phyloP scores from a whole-genome alignment of 345 rosid genomes.

The Pseudoturritis turrita region DNA sequence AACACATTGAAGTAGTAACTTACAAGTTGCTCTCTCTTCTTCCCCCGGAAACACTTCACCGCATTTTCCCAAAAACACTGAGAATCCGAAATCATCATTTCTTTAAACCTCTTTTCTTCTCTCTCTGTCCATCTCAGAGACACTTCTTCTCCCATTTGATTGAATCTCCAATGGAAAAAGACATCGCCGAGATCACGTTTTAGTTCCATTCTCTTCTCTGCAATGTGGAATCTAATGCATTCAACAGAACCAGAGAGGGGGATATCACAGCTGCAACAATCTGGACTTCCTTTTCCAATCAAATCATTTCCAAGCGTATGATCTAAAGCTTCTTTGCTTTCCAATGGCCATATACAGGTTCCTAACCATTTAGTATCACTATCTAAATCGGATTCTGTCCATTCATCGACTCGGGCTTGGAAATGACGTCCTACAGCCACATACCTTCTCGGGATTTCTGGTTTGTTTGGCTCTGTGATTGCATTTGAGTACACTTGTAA shows the following conservation, averaged over 20 bases:
- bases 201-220: constrained; percentile 58
- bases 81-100: constrained; percentile 32
- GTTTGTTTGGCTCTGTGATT: background rate
- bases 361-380: constrained; percentile 76
- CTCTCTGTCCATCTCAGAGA: constrained; percentile 50
- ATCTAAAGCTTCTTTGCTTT: background rate
- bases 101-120: constrained; percentile 52
- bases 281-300: constrained; percentile 57
- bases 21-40: constrained; percentile 51
- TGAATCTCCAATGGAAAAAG: constrained; percentile 59
- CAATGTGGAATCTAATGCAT: constrained; percentile 66
- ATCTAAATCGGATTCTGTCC: constrained; percentile 47
- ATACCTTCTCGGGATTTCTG: constrained; percentile 14
- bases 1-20: constrained; percentile 74
- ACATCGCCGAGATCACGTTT: constrained; percentile 55
- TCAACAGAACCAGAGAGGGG: constrained; percentile 37
- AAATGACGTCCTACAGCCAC: constrained; percentile 46
- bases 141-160: constrained; percentile 81
- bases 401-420: constrained; percentile 70
- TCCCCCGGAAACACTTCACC: constrained; percentile 28
- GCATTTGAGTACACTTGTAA: constrained; percentile 6
- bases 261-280: constrained; percentile 47
- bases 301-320: constrained; percentile 24
- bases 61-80: constrained; percentile 42
- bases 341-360: constrained; percentile 48